Conservation (phyloP, 139 green algal genomes). For the Pseudopediastrum boryanum region DNA sequence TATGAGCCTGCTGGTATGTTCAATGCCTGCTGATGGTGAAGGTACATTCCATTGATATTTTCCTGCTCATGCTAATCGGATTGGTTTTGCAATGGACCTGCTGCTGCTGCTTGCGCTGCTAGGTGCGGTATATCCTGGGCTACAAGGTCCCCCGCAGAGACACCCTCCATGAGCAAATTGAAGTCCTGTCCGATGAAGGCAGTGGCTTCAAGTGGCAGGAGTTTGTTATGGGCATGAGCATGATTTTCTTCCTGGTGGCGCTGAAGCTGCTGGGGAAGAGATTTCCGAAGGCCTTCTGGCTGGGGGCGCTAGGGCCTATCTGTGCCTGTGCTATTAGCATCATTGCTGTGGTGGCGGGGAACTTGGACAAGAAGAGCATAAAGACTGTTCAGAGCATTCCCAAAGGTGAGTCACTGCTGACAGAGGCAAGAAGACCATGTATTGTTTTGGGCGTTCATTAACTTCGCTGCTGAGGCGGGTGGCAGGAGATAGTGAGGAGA, state of each 20-base stretch:
- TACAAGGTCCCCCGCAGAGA: constrained; percentile 38
- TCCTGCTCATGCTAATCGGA: too few relatives aligned
- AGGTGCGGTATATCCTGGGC: constrained; percentile 55
- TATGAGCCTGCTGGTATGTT: too few relatives aligned
- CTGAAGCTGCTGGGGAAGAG: constrained; percentile 52
- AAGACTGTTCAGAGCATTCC: constrained; percentile 14
- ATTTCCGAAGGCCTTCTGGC: constrained; percentile 27
- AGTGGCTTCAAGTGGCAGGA: constrained; percentile 46
- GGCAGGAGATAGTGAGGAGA: too few relatives aligned
- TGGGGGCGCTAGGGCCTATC: constrained; percentile 56
- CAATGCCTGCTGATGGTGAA: too few relatives aligned
- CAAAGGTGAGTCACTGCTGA: background rate
- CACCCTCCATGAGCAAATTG: constrained; percentile 38
- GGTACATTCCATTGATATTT: too few relatives aligned
- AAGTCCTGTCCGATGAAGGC: constrained; percentile 25
- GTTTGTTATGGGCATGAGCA: constrained; percentile 49
- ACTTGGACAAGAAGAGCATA: constrained; percentile 15
- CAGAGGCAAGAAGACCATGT: too few relatives aligned
- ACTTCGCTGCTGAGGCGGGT: too few relatives aligned
- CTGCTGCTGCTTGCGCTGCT: background rate
- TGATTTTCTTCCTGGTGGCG: constrained; percentile 45
- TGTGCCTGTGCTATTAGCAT: constrained; percentile 46
- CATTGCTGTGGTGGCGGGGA: background rate
- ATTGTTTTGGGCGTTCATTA: too few relatives aligned
- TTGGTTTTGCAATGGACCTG: too few relatives aligned